These are phyloP conservation scores for Pseudogymnoascus sp. DNA, from an alignment of 2,329 filamentous ascomycete genomes.

Conservation along the genomic window DNA sequence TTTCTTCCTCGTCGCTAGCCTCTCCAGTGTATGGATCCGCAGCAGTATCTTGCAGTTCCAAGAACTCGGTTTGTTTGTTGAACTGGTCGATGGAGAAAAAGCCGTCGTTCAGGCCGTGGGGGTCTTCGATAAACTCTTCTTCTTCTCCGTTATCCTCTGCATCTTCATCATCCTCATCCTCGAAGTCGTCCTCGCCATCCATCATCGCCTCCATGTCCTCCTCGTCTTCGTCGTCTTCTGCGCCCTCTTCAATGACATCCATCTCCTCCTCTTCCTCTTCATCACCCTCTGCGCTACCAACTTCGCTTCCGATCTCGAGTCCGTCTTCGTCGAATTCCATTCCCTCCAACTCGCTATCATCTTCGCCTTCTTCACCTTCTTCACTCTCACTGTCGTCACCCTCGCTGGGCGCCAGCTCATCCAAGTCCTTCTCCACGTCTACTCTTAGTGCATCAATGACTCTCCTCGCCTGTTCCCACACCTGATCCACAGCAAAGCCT, in stretches of 20 bases:
- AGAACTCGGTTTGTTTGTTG: constrained; percentile 84
- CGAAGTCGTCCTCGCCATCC: constrained; percentile 33
- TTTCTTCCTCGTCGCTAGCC: constrained; percentile 74
- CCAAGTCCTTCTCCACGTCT: constrained; percentile 44
- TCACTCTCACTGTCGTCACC: constrained; percentile 25
- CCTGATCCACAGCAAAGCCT: constrained; percentile 79
- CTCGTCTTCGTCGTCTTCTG: constrained; percentile 31
- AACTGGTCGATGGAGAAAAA: constrained; percentile 98
- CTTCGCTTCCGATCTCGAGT: constrained; percentile 25
- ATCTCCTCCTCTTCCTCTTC: constrained; percentile 31
- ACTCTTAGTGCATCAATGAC: constrained; percentile 62
- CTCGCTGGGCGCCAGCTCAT: constrained; percentile 25
- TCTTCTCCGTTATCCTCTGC: constrained; percentile 41
- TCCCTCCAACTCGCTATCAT: constrained; percentile 30
- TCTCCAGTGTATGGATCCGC: constrained; percentile 68
- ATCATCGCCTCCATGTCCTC: constrained; percentile 25
- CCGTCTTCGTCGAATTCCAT: constrained; percentile 33
- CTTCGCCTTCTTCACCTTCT: constrained; percentile 29
- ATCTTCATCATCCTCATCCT: constrained; percentile 41
- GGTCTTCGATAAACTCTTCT: constrained; percentile 61
- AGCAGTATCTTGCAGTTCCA: constrained; percentile 76
- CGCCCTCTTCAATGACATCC: constrained; percentile 26
- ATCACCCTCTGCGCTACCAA: constrained; percentile 19
- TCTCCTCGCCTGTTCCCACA: constrained; percentile 88
- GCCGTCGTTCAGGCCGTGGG: constrained; percentile 84